Conservation (phyloP, 257 asterid genomes). For the Coffea eugenioides region DNA sequence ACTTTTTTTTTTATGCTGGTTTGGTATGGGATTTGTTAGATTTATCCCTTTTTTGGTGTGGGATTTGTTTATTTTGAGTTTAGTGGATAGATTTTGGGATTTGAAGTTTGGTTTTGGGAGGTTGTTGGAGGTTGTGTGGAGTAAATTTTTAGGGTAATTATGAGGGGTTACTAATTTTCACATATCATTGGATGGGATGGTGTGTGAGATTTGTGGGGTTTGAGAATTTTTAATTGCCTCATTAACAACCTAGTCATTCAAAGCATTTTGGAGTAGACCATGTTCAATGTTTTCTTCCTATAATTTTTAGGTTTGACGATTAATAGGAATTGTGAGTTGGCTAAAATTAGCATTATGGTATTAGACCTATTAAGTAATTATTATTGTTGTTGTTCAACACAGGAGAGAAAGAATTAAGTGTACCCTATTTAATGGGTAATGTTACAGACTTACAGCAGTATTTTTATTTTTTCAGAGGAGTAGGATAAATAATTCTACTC, state of each 20-base stretch:
- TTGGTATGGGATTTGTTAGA: too few relatives aligned
- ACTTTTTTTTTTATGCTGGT: too few relatives aligned
- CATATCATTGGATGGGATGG: conserved; percentile 13
- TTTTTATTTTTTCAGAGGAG: neutral
- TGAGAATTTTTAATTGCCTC: conserved; percentile 7
- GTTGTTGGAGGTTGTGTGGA: conserved; percentile 33
- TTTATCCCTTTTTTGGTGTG: neutral
- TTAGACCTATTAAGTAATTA: neutral
- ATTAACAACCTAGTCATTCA: neutral
- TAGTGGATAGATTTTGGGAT: conserved; percentile 12
- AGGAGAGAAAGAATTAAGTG: neutral
- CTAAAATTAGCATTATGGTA: neutral
- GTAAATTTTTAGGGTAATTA: conserved; percentile 28
- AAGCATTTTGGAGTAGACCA: neutral
- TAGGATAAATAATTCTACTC: neutral
- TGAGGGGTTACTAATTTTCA: conserved; percentile 24
- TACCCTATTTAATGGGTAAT: neutral
- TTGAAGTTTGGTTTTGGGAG: conserved; percentile 16
- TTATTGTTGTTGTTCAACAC: too few relatives aligned
- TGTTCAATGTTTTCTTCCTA: neutral
- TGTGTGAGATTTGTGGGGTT: conserved; percentile 30
- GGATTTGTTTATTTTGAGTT: conserved; percentile 7
- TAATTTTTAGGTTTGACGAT: neutral
- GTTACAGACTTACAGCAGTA: neutral
- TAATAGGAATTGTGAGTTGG: neutral